phyloP scores from a whole-genome alignment of 148 eudicot genomes.

The Euryodendron excelsum region DNA sequence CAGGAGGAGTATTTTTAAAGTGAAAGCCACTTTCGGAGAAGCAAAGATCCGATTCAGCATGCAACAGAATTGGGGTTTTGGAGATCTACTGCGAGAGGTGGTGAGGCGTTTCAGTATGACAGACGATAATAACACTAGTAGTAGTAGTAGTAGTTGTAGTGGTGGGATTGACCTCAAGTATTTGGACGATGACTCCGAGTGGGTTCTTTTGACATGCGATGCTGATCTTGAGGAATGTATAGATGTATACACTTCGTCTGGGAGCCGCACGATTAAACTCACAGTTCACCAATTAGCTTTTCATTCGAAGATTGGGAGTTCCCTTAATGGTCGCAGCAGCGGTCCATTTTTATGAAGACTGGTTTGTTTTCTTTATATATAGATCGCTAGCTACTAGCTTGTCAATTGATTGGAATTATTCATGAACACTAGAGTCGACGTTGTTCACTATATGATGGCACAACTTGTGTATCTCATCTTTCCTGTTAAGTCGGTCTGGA shows the following conservation, averaged over 20 bases:
- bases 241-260: constrained; percentile 58
- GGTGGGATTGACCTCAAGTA: constrained; percentile 55
- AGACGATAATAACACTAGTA: too few relatives aligned
- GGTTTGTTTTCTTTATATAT: not conserved
- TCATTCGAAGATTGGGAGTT: constrained; percentile 42
- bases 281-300: constrained; percentile 29
- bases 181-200: constrained; percentile 79
- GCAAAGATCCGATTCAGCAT: constrained; percentile 66
- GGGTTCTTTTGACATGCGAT: constrained; percentile 89
- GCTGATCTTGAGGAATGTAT: constrained; percentile 76
- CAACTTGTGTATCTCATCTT: too few relatives aligned
- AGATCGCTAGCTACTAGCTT: too few relatives aligned
- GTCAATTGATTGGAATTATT: too few relatives aligned
- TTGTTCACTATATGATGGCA: too few relatives aligned
- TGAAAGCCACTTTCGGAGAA: constrained; percentile 67
- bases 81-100: constrained; percentile 52
- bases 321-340: constrained; percentile 46
- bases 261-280: constrained; percentile 54
- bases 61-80: constrained; percentile 52
- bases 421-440: too few relatives aligned
- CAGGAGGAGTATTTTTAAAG: constrained; percentile 34
- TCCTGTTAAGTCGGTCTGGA: too few relatives aligned
- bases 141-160: too few relatives aligned
- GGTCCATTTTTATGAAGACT: constrained; percentile 28
- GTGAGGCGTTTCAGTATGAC: constrained; percentile 50